Percentiles rank a stretch among this genome's conserved stretches.
These are phyloP conservation scores for Sporobolomyces phaffii DNA, from an alignment of 768 basidiomycete genomes.

Conservation along the genomic window DNA sequence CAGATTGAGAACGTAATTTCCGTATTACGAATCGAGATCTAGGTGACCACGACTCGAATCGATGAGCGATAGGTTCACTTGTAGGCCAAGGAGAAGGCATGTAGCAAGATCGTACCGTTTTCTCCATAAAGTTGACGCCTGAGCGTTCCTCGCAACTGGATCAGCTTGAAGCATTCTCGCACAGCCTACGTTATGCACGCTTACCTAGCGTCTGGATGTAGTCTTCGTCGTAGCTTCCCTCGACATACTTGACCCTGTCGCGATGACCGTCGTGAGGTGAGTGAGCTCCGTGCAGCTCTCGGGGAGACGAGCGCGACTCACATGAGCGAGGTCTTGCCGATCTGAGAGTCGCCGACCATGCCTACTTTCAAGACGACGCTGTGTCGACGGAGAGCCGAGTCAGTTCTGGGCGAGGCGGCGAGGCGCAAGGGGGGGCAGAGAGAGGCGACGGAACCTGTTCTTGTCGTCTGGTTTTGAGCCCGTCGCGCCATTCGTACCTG, in stretches of 20 bases:
- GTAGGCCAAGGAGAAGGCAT: too few relatives aligned
- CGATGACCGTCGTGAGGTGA: too few relatives aligned
- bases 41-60: neutral
- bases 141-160: neutral
- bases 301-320: neutral
- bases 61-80: too few relatives aligned
- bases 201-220: conserved; percentile 93
- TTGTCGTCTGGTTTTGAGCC: conserved; percentile 3
- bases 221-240: conserved; percentile 70
- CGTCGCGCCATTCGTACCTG: neutral
- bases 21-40: conserved; percentile 89
- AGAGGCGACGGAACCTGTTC: conserved; percentile 11
- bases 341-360: conserved; percentile 99
- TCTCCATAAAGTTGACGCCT: conserved; percentile 99
- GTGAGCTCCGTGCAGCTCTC: too few relatives aligned
- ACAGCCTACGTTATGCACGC: conserved; percentile 34
- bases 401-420: neutral
- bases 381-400: too few relatives aligned
- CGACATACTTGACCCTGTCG: conserved; percentile 86
- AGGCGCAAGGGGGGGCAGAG: neutral
- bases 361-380: conserved; percentile 60
- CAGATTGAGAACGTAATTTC: conserved; percentile 99
- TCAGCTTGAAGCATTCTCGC: neutral
- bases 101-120: conserved; percentile 53
- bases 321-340: conserved; percentile 98